A percentile compares a stretch with the other conserved stretches of the same genome.
Conservation (phyloP, 2,329 filamentous ascomycete species). For the Xylaria sp. region DNA sequence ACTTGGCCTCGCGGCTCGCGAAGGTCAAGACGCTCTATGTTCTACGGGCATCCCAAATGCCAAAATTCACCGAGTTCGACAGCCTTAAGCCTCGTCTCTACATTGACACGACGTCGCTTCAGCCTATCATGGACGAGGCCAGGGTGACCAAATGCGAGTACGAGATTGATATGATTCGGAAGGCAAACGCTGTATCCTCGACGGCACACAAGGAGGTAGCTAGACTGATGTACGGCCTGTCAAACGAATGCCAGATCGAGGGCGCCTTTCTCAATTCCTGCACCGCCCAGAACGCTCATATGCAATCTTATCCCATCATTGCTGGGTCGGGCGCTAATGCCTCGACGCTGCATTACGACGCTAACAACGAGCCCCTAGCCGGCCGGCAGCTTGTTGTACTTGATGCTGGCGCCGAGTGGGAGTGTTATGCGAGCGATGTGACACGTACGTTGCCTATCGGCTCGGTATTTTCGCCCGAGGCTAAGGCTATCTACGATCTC, state of each 20-base stretch:
- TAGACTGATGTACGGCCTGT: conserved; percentile 68
- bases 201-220: conserved; percentile 81
- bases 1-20: conserved; percentile 61
- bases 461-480: conserved; percentile 70
- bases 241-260: conserved; percentile 85
- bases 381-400: conserved; percentile 81
- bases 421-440: conserved; percentile 88
- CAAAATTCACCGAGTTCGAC: conserved; percentile 48
- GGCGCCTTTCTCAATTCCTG: conserved; percentile 80
- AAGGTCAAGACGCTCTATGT: conserved; percentile 58
- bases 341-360: conserved; percentile 85
- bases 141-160: conserved; percentile 88
- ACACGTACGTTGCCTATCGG: conserved; percentile 85
- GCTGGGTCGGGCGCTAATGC: conserved; percentile 86
- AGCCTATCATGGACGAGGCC: conserved; percentile 79
- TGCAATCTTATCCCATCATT: conserved; percentile 90
- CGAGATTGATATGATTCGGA: conserved; percentile 83
- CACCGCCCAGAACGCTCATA: conserved; percentile 75
- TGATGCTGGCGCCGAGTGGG: conserved; percentile 88
- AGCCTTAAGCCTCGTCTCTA: conserved; percentile 47
- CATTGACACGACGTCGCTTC: conserved; percentile 66
- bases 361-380: conserved; percentile 78
- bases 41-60: conserved; percentile 58
- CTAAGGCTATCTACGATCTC: conserved; percentile 77
- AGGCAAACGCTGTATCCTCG: conserved; percentile 83